Evolutionary conservation across 176 grass and related monocot species (phyloP).

Genomic region (Lolium perenne): DNA sequence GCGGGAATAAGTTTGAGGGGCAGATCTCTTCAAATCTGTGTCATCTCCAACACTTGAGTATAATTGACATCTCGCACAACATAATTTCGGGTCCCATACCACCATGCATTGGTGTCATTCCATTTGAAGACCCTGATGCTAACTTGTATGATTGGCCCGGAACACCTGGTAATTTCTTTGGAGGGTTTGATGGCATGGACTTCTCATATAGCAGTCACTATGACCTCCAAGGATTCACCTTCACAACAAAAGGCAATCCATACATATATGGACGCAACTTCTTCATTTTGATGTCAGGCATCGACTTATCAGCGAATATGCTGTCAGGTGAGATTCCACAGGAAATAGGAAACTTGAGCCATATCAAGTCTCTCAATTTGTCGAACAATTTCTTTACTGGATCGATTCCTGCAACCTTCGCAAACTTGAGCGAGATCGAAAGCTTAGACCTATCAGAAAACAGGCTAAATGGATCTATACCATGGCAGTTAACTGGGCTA

Average conservation of each 20-base stretch:
- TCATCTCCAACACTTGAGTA: constrained; percentile 6
- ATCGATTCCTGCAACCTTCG: background rate
- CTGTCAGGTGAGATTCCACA: background rate
- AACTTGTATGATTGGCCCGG: background rate
- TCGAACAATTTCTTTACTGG: background rate
- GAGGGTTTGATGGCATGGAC: background rate
- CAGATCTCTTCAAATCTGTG: constrained; percentile 15
- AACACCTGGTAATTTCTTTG: too few relatives aligned
- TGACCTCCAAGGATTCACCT: background rate
- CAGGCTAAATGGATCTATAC: background rate
- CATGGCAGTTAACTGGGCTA: background rate
- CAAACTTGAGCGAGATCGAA: background rate
- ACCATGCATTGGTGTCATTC: constrained; percentile 39
- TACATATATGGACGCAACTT: background rate
- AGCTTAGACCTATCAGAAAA: constrained; percentile 4
- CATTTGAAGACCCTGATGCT: background rate
- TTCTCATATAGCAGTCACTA: background rate
- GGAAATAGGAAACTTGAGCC: background rate
- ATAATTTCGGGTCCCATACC: constrained; percentile 33
- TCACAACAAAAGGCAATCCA: constrained; percentile 18
- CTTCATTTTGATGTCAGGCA: background rate
- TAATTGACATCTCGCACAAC: constrained; percentile 46
- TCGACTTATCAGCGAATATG: background rate
- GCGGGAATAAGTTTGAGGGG: constrained; percentile 40
- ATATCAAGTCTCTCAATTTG: constrained; percentile 23